Evolutionary conservation across 305 asterid genomes (phyloP), one percentile per base, ranked within the genome.

Genomic region (Rubia balearica): DNA sequence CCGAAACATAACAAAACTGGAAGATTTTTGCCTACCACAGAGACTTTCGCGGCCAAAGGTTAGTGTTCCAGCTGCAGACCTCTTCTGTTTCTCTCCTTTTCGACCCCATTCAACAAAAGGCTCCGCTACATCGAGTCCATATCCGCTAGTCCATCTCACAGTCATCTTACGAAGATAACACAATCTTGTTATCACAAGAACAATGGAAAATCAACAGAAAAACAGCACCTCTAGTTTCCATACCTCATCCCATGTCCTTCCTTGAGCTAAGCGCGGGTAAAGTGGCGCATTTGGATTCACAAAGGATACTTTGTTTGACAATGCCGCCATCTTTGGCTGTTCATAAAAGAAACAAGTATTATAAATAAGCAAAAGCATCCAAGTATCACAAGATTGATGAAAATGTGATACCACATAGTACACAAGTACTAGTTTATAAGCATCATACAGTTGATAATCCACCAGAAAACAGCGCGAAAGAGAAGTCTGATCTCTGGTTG

Each of bases 81-180:
- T 91, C 24, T 14, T 73, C 77, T 68, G 83, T 51, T 77, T 67
- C 65, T 80, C 89, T 57, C 92, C 90, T 80, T 84, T 81, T 27
- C 71, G 88, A 67, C 95, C 96, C 99, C 98, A 94, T 73, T 88
- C 87, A 49, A 94, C 90, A 66, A 94, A 85, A 16, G 99, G 93
- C 68, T 83, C 82, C 22, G 98, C 93, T 73, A 61, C 88, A 64
- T 72, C 75, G 65, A 83, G 74, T 71, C 72, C 83, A 49, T 87
- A 89, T 55, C 99, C 98, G 70, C 99, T 91, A 10, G 99, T 94
- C 99, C 99, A 94, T 38, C 97, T 94, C 65, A 94, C 89, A 27
- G 97, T 86, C 96, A 91, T 94, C 99, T 90, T 6, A 24, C 21
- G 7, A 49, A 49, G 45, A 27, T 33, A 68, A 4, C 16, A 21